Conservation (phyloP, 805 yeast species). For the Jamesozyma lodderae region DNA sequence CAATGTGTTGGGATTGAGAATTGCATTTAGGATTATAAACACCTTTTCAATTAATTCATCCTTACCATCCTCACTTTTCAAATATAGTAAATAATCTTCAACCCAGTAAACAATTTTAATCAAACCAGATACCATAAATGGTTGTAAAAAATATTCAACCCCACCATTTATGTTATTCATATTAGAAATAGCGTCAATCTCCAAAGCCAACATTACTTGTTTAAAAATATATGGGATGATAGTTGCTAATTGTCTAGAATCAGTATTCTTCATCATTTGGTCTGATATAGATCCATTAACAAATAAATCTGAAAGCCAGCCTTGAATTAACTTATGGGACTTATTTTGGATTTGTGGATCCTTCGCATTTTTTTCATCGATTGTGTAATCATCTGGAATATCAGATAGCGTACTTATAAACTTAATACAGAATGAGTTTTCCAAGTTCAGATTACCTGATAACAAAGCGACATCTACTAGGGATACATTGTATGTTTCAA, state of each 20-base stretch:
- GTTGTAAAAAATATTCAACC: constrained; percentile 77
- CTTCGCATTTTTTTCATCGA: constrained; percentile 23
- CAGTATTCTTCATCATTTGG: constrained; percentile 58
- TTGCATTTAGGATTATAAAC: constrained; percentile 32
- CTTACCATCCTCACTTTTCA: constrained; percentile 16
- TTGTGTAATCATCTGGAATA: constrained; percentile 16
- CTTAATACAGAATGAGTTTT: constrained; percentile 27
- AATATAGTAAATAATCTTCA: constrained; percentile 33
- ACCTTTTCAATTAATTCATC: constrained; percentile 29
- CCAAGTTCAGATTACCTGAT: constrained; percentile 9
- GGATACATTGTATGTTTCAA: constrained; percentile 32
- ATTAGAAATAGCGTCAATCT: constrained; percentile 42
- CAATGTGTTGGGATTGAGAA: constrained; percentile 36
- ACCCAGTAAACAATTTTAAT: constrained; percentile 47
- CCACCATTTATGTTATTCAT: constrained; percentile 61
- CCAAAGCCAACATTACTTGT: constrained; percentile 58
- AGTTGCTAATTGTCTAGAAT: constrained; percentile 56
- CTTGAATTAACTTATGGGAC: constrained; percentile 36
- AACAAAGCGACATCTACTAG: constrained; percentile 22
- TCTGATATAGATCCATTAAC: constrained; percentile 83
- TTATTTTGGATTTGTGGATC: constrained; percentile 19
- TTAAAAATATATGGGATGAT: constrained; percentile 67
- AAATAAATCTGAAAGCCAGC: constrained; percentile 76
- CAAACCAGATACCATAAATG: constrained; percentile 54
- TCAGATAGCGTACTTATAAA: constrained; percentile 22